Percentiles rank a stretch among this genome's conserved stretches.
Conservation (phyloP, 202 grass and related monocot species). For the Dendrocalamus latiflorus region DNA sequence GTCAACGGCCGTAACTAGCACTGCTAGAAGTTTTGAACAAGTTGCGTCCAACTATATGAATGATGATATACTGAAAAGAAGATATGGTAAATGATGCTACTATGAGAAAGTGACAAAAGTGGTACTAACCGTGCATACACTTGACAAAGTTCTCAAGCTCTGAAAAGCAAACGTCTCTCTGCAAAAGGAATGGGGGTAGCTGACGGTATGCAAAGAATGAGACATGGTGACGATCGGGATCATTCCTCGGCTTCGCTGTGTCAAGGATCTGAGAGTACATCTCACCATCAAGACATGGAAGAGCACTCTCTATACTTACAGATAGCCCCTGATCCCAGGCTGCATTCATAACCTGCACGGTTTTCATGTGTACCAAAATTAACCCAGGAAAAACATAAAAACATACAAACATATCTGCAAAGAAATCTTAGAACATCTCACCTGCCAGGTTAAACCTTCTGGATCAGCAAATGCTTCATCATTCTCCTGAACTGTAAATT, state of each 20-base stretch:
- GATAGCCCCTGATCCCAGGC: constrained; percentile 72
- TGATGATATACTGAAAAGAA: not conserved
- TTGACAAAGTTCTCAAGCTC: constrained; percentile 64
- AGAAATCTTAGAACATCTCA: constrained; percentile 21
- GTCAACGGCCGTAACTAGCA: no score
- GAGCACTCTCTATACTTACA: constrained; percentile 54
- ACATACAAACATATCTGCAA: not conserved
- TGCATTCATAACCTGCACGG: constrained; percentile 57
- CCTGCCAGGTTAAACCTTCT: constrained; percentile 86
- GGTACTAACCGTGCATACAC: constrained; percentile 79
- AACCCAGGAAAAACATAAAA: not conserved
- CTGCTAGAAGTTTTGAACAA: no score
- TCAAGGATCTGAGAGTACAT: constrained; percentile 60
- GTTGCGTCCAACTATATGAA: no score
- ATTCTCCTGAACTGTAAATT: constrained; percentile 39
- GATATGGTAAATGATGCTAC: not conserved
- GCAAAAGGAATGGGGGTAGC: constrained; percentile 38
- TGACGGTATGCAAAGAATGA: constrained; percentile 70
- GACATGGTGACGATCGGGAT: constrained; percentile 72
- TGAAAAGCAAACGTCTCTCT: constrained; percentile 42
- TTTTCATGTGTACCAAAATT: constrained; percentile 1
- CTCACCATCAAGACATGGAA: constrained; percentile 50
- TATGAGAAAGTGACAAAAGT: not conserved
- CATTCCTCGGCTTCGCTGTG: constrained; percentile 62
- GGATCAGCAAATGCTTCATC: constrained; percentile 55